Percentiles rank a stretch among this genome's conserved stretches.
Conservation (phyloP, 148 eudicot genomes). For the Rhododendron henanense region DNA sequence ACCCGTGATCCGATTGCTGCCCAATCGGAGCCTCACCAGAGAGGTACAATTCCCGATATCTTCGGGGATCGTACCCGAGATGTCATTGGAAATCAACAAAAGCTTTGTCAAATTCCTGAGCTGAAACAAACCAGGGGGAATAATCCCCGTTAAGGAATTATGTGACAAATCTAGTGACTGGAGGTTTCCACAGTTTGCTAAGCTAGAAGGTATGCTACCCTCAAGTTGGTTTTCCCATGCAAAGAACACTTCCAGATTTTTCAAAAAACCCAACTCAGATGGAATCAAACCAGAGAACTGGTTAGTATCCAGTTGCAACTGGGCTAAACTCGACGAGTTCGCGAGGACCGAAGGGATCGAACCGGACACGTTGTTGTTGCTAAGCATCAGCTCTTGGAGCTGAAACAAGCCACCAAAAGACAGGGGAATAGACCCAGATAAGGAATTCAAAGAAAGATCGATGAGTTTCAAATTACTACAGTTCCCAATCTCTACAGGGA, state of each 20-base stretch:
- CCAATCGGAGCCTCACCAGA: conserved; percentile 24
- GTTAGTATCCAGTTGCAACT: conserved; percentile 68
- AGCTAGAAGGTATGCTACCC: conserved; percentile 59
- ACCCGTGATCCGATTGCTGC: conserved; percentile 46
- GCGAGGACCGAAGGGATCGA: conserved; percentile 57
- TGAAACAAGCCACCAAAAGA: conserved; percentile 46
- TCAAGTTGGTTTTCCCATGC: conserved; percentile 84
- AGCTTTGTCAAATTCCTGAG: conserved; percentile 62
- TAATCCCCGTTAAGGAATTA: conserved; percentile 57
- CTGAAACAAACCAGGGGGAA: conserved; percentile 54
- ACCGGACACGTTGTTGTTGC: conserved; percentile 74
- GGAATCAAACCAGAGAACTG: conserved; percentile 73
- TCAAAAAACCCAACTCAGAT: conserved; percentile 39
- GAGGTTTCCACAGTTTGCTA: conserved; percentile 45
- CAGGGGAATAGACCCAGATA: conserved; percentile 58
- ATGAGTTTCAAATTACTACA: conserved; percentile 49
- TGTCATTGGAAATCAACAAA: conserved; percentile 60
- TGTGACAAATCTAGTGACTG: conserved; percentile 67
- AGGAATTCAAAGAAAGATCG: conserved; percentile 63
- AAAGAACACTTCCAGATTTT: conserved; percentile 54
- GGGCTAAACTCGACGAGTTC: conserved; percentile 43
- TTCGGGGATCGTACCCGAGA: conserved; percentile 62
- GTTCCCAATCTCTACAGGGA: conserved; percentile 67
- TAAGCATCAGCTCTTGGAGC: conserved; percentile 72
- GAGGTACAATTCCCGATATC: conserved; percentile 19